phyloP scores from a whole-genome alignment of 768 basidiomycete species.

The Mycena galericulata region DNA sequence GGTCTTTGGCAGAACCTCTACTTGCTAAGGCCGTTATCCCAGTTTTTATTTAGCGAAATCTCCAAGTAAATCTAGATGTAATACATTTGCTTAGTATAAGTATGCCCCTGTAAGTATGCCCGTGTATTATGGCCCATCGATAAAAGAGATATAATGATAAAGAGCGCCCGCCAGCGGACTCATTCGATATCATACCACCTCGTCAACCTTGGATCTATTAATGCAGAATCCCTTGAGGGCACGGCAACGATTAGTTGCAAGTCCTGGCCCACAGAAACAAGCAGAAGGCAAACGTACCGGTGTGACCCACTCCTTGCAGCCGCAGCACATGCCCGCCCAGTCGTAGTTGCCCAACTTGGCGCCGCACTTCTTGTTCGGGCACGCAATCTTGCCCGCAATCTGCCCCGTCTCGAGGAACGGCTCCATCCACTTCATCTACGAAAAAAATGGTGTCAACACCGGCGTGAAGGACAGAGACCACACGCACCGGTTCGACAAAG shows the following conservation, averaged over 20 bases:
- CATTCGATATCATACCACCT: conserved; percentile 56
- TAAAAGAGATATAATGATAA: conserved; percentile 5
- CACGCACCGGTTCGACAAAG: conserved; percentile 94
- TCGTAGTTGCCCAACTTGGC: conserved; percentile 96
- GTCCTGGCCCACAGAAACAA: no score
- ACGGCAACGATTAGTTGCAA: no score
- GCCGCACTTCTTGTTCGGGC: conserved; percentile 92
- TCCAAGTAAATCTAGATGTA: not conserved
- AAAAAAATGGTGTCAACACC: not conserved
- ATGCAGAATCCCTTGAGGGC: conserved; percentile 80
- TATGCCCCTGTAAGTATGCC: no score
- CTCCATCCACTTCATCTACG: conserved; percentile 97
- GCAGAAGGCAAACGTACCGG: conserved; percentile 74
- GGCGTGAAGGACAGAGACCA: not conserved
- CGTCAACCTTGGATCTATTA: conserved; percentile 76
- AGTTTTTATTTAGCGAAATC: no score
- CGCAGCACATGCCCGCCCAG: conserved; percentile 95
- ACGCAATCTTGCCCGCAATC: conserved; percentile 88
- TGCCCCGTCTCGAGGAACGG: conserved; percentile 79
- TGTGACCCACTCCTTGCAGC: conserved; percentile 92
- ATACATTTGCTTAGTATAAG: not conserved
- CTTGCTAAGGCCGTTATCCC: no score
- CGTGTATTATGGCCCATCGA: not conserved
- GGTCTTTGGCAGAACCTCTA: no score
- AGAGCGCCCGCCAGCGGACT: not conserved